Percentiles rank a stretch among this genome's conserved stretches.
Evolutionary conservation across 2,329 filamentous ascomycete species (phyloP).

Genomic region (Sporothrix phasma): DNA sequence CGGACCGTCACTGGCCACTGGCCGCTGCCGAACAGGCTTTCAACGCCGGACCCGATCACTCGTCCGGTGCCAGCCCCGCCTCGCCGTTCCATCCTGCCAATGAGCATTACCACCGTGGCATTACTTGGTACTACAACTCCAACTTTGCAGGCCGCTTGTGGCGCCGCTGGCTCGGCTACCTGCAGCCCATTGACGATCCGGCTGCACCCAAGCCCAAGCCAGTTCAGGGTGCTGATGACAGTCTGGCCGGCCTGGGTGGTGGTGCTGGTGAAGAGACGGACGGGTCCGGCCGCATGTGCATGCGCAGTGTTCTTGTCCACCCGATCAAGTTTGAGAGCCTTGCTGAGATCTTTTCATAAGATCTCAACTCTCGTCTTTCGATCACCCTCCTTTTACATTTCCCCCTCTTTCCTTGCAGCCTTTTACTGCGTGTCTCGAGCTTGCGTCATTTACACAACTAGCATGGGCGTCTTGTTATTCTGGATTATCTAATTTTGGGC

Average conservation of each 20-base stretch:
- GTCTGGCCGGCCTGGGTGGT: conserved; percentile 23
- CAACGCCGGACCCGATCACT: conserved; percentile 63
- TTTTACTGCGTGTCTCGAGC: neutral
- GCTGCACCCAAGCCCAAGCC: conserved; percentile 4
- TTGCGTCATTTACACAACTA: conserved; percentile 8
- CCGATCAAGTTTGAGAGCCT: conserved; percentile 59
- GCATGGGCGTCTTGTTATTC: conserved; percentile 7
- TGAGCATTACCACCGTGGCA: conserved; percentile 75
- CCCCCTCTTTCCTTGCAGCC: neutral
- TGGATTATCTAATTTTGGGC: conserved; percentile 1
- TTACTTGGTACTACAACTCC: conserved; percentile 77
- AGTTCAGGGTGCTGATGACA: conserved; percentile 36
- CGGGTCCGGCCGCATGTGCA: conserved; percentile 59
- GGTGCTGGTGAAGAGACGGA: conserved; percentile 41
- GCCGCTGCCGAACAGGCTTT: conserved; percentile 64
- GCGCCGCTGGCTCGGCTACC: conserved; percentile 62
- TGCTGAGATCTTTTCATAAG: conserved; percentile 13
- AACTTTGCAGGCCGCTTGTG: conserved; percentile 70
- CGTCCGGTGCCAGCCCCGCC: conserved; percentile 44
- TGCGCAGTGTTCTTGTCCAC: conserved; percentile 71
- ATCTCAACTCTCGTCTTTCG: neutral
- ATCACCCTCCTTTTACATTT: neutral
- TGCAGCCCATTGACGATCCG: conserved; percentile 29
- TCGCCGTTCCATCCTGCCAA: conserved; percentile 58
- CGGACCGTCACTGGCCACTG: conserved; percentile 65